A percentile compares a stretch with the other conserved stretches of the same genome.
phyloP scores from a whole-genome alignment of 495 filamentous ascomycete species.

The Talaromyces proteolyticus region DNA sequence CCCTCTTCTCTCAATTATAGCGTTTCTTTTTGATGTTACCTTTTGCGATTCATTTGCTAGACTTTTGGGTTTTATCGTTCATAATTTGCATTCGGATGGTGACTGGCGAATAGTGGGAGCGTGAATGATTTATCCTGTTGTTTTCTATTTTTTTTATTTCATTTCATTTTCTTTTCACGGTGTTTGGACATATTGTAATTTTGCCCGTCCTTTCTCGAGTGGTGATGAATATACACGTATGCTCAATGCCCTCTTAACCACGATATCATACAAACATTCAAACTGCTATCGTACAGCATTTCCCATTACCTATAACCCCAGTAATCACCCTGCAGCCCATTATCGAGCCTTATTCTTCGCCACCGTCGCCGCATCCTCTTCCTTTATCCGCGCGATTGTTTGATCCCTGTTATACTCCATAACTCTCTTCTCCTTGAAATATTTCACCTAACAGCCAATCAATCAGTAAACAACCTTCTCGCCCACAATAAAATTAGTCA shows the following conservation, averaged over 20 bases:
- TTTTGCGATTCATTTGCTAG: not conserved
- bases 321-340: not conserved
- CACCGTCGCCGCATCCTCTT: slow-evolving; percentile 63
- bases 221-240: not conserved
- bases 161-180: slow-evolving; percentile 18
- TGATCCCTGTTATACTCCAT: slow-evolving; percentile 82
- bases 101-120: not conserved
- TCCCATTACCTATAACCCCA: too few relatives aligned
- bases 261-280: not conserved
- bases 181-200: slow-evolving; percentile 6
- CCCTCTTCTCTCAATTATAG: not conserved
- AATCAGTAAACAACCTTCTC: not conserved
- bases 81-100: not conserved
- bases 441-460: slow-evolving; percentile 62
- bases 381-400: slow-evolving; percentile 70
- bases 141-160: slow-evolving; percentile 19
- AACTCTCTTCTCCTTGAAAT: slow-evolving; percentile 94
- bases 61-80: not conserved
- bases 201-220: not conserved
- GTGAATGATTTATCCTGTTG: not conserved
- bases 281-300: too few relatives aligned
- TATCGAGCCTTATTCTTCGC: not conserved
- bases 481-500: slow-evolving; percentile 10
- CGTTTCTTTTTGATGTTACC: not conserved
- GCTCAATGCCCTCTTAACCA: too few relatives aligned